Conservation (phyloP, 306 rosid genomes). For the Vachellia collinsii region DNA sequence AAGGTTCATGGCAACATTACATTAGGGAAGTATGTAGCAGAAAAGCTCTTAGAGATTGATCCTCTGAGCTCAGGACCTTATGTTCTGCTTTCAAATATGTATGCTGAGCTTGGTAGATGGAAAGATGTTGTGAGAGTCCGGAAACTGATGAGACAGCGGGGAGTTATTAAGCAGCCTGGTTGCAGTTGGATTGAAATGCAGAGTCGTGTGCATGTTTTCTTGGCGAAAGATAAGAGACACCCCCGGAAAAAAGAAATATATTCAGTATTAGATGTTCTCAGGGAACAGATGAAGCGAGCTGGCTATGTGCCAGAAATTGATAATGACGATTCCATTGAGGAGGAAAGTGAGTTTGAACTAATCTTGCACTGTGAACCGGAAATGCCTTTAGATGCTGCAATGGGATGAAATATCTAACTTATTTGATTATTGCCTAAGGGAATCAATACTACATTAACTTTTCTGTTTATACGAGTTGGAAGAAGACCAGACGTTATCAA, state of each 20-base stretch:
- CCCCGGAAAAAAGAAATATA: constrained; percentile 53
- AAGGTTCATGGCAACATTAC: constrained; percentile 58
- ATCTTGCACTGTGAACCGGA: constrained; percentile 40
- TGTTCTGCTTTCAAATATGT: constrained; percentile 49
- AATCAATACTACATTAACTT: constrained; percentile 28
- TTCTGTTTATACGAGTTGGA: constrained; percentile 7
- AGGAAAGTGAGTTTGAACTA: constrained; percentile 50
- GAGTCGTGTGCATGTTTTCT: constrained; percentile 53
- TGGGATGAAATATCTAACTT: constrained; percentile 34
- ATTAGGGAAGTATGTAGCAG: constrained; percentile 57
- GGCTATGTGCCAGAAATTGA: constrained; percentile 55
- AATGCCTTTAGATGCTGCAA: constrained; percentile 39
- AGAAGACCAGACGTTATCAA: constrained; percentile 8
- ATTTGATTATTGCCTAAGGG: constrained; percentile 16
- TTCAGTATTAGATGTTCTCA: constrained; percentile 50
- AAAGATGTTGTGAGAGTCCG: constrained; percentile 53
- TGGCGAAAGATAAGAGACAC: constrained; percentile 64
- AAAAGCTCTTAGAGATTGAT: constrained; percentile 57
- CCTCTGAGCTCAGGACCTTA: constrained; percentile 61
- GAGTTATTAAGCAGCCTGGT: constrained; percentile 61
- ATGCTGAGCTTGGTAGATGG: constrained; percentile 67
- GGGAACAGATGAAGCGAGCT: constrained; percentile 57
- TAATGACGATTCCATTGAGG: constrained; percentile 44
- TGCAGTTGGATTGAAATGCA: constrained; percentile 64
- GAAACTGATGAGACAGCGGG: constrained; percentile 52